Conservation (phyloP, 257 asterid genomes). For the Solanum sitiens region DNA sequence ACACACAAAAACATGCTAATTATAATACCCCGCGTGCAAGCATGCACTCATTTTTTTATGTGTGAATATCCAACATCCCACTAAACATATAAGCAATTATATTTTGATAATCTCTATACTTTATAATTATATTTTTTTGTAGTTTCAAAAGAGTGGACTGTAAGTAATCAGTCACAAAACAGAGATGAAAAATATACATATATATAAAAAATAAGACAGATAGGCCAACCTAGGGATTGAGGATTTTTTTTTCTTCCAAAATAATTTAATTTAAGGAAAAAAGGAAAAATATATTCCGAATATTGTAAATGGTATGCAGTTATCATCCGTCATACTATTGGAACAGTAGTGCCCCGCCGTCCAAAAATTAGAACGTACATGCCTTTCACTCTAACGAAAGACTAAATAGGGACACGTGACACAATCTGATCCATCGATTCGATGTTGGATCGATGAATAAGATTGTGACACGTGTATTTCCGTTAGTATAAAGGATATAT, state of each 20-base stretch:
- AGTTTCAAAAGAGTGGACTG: not conserved
- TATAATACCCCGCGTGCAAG: constrained; percentile 24
- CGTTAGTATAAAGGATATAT: too few relatives aligned
- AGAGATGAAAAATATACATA: not conserved
- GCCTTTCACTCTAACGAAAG: too few relatives aligned
- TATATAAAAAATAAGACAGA: not conserved
- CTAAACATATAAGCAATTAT: not conserved
- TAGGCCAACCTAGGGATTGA: constrained; percentile 28
- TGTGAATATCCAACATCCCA: constrained; percentile 3
- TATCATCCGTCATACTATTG: too few relatives aligned
- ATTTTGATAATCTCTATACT: constrained; percentile 15
- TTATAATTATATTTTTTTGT: not conserved
- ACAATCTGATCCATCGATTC: too few relatives aligned
- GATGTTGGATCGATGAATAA: too few relatives aligned
- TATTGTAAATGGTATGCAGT: too few relatives aligned
- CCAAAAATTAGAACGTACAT: too few relatives aligned
- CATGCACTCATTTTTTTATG: constrained; percentile 18
- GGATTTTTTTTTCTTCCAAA: not conserved
- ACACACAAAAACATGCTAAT: constrained; percentile 21
- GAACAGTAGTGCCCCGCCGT: fast-evolving
- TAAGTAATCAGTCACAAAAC: constrained; percentile 1
- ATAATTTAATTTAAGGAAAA: not conserved
- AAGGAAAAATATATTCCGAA: too few relatives aligned
- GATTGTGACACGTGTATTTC: too few relatives aligned
- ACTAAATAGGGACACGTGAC: too few relatives aligned